These are phyloP conservation scores for Piromyces sp. DNA, from an alignment of 192 early-diverging fungal genomes.

Conservation along the genomic window DNA sequence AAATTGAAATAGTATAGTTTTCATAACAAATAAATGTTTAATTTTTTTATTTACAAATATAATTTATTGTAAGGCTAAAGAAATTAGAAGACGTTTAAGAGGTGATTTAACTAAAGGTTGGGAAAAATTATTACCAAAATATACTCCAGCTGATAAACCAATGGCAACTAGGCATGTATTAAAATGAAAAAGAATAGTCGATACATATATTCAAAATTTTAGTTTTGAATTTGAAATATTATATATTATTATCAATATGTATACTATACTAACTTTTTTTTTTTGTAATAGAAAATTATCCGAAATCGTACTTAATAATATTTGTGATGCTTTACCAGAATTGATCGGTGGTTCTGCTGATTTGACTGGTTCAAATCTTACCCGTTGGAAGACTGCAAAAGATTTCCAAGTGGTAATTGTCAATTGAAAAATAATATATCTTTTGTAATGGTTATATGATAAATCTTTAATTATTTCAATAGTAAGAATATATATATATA, in stretches of 20 bases:
- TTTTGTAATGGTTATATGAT: too few species aligned
- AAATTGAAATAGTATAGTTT: too few species aligned
- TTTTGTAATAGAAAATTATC: constrained; percentile 47
- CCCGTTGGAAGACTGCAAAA: constrained; percentile 82
- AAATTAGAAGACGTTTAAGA: constrained; percentile 52
- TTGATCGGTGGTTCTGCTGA: constrained; percentile 90
- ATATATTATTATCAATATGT: neutral
- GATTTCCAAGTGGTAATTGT: constrained; percentile 79
- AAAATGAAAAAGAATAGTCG: neutral
- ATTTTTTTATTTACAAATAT: too few species aligned
- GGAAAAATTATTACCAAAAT: constrained; percentile 54
- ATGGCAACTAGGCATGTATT: constrained; percentile 39
- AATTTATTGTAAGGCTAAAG: constrained; percentile 34
- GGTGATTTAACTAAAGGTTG: constrained; percentile 57
- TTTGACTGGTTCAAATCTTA: constrained; percentile 88
- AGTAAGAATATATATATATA: too few species aligned
- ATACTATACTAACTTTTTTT: constrained; percentile 3
- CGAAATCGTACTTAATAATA: constrained; percentile 62
- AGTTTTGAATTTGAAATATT: too few species aligned
- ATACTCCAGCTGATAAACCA: constrained; percentile 60
- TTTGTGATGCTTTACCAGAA: constrained; percentile 65
- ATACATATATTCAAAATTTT: too few species aligned
- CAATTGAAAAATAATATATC: too few species aligned
- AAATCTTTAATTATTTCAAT: too few species aligned
- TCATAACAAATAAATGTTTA: too few species aligned